Evolutionary conservation across 2,329 filamentous ascomycete genomes (phyloP), one percentile per base, ranked within the genome.

Genomic region (Sclerotinia sclerotiorum): DNA sequence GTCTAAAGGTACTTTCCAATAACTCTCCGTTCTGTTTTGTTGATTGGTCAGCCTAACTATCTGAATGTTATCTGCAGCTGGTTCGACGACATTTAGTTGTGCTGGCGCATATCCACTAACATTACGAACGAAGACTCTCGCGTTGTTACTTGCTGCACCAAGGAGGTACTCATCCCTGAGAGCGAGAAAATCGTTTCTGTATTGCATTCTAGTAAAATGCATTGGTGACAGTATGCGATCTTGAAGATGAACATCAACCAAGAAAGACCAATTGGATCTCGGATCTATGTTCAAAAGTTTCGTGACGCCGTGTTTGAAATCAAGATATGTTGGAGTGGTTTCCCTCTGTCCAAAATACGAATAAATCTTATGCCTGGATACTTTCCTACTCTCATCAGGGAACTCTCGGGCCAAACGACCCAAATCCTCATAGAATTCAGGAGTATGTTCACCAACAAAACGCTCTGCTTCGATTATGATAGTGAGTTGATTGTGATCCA

Each of bases 1-100:
- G 48, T 63, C 57, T 17, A 27, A 56, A 19, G 74, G 71, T 27
- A 75, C 39, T n/a, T 71, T 74, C 74, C 74, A 75, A 60, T 74
- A 75, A 42, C 65, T 54, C 21, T 63, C 24, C 6, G 48, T 32
- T 4, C 21, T 63, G 5, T 42, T 29, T 39, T 46, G 5, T 27
- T 29, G 7, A 24, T 44, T 32, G 15, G 27, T 2, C 17, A 67
- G 42, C 8, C 35, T 52, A 5, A 67, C 39, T 13, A 67, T 54
- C 27, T 62, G 48, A 52, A 24, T 17, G 8, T n/a, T n/a, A 17
- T 67, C 35, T 35, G 15, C 13, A 35, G 57, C 48, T 48, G 65
- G 65, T 27, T 67, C 57, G 7, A 67, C 35, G 4, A 29, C 24
- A 17, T 55, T 35, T 17, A 46, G 10, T 56, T 55, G 35, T 21